phyloP scores from a whole-genome alignment of 768 basidiomycete genomes.

The Gymnopilus junonius region DNA sequence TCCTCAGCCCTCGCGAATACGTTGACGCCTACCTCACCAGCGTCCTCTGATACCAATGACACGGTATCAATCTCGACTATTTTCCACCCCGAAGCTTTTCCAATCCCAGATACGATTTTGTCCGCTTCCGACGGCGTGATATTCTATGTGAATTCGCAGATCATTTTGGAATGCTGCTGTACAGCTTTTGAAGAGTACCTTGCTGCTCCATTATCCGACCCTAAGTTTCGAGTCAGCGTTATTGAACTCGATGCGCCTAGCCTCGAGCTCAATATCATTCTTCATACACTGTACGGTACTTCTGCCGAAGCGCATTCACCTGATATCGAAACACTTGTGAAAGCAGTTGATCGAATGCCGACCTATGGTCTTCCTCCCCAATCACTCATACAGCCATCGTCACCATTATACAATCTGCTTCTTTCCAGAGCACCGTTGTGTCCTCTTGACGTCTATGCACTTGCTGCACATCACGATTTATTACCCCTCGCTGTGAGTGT shows the following conservation, averaged over 20 bases:
- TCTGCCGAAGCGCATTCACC: slow-evolving; percentile 56
- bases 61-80: slow-evolving; percentile 30
- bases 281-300: slow-evolving; percentile 58
- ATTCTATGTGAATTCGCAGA: slow-evolving; percentile 58
- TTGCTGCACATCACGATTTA: slow-evolving; percentile 40
- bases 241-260: slow-evolving; percentile 49
- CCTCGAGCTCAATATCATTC: slow-evolving; percentile 52
- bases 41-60: neutral
- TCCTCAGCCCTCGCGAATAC: neutral
- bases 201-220: neutral
- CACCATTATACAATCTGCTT: slow-evolving; percentile 35
- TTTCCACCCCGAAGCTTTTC: slow-evolving; percentile 27
- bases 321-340: slow-evolving; percentile 46
- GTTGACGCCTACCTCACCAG: neutral
- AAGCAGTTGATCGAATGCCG: slow-evolving; percentile 44
- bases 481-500: slow-evolving; percentile 42
- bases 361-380: slow-evolving; percentile 26
- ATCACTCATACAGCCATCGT: slow-evolving; percentile 28
- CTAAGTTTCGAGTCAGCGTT: slow-evolving; percentile 31
- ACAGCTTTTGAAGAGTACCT: slow-evolving; percentile 31
- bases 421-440: slow-evolving; percentile 35
- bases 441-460: slow-evolving; percentile 45
- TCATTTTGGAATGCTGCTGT: slow-evolving; percentile 46
- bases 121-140: slow-evolving; percentile 63
- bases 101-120: slow-evolving; percentile 37